Evolutionary conservation across 345 rosid genomes (phyloP), one percentile per base, ranked within the genome.

Genomic region (Clausena lansium): DNA sequence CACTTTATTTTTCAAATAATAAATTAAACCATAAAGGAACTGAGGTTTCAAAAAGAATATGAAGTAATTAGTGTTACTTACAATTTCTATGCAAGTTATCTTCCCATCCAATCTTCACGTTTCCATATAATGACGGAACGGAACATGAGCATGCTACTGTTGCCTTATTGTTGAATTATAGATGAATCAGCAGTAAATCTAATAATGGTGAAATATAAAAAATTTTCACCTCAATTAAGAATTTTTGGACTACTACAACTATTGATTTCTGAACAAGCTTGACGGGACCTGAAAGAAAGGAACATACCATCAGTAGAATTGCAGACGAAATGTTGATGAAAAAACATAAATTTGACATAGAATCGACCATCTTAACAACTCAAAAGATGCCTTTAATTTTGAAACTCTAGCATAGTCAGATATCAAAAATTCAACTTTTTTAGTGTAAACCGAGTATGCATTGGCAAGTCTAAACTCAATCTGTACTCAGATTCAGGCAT

Each of bases 251-350:
- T 17, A 38, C 20, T 7, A 1, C 30, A 71, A 38, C 77, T 77
- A 83, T n/a, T 25, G 74, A 32, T 78, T 83, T 77, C 76, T 84
- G 87, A 87, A 89, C 75, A 89, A 85, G 81, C 81, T 85, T 71
- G 96, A 83, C 11, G 91, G 85, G 54, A 90, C 89, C 97, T 89
- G 91, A 78, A 82, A 79, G 35, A 45, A 71, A 71, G 33, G 24
- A 71, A 64, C 8, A 39, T 30, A 33, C 54, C 14, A 77, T 63
- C 20, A 73, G 19, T 36, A 33, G 50, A 64, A 61, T 13, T 30
- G 28, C 17, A 58, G 55, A 38, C 30, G 27, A 30, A 45, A 25
- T 69, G 10, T 71, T 52, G 1, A 13, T 2, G 57, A 68, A 36
- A 10, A 35, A 35, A 72, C 35, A 30, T 47, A 33, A 13, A 67